Base-by-base conservation (phyloP, 129 eudicot genomes). In the Lonicera japonica region DNA sequence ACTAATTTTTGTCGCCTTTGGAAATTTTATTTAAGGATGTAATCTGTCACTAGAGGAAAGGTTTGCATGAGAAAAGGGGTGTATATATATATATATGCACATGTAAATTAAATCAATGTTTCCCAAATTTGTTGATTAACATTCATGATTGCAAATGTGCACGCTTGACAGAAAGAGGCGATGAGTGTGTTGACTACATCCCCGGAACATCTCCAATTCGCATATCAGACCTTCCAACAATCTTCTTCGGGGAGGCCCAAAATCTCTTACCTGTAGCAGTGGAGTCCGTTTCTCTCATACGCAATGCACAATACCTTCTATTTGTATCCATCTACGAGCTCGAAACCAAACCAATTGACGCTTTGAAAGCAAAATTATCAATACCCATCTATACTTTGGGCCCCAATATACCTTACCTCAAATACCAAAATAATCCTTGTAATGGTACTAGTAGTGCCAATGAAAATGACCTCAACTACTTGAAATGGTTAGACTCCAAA, bases 401-500 rank as follows among this genome's bases (percentile, higher is more conserved):
- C 48, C 68, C 77, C 38, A 72, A 60, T 60, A 74, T 72, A 53
- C 72, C 73, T 21, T 20, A 53, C 63, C 39, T 54, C 14, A 52
- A 5, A 0, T 61, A 43, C 17, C 6, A 54, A 54, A 46, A 13
- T 46, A 45, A 59, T 54, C n/a, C 56, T 13, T 51, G 63, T 0
- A 25, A 22, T 14, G 13, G 25, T 16, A 20, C 52, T 16, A 25
- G 1, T 15, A 62, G n/a, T 16, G 10, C 18, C 25, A n/a, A n/a
- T n/a, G 15, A 58, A 12, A 15, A 38, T 34, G 59, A 58, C 4
- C 53, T 21, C 17, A 39, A 15, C 58, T 79, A 72, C 47, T 65
- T 66, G 57, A 51, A 72, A 45, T 83, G 90, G 86, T 60, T 83
- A 25, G 67, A 79, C 71, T 66, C 90, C 8, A 74, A 83, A 47